phyloP scores from a whole-genome alignment of 192 early-diverging fungal genomes.

The Chytriomyces hyalinus region DNA sequence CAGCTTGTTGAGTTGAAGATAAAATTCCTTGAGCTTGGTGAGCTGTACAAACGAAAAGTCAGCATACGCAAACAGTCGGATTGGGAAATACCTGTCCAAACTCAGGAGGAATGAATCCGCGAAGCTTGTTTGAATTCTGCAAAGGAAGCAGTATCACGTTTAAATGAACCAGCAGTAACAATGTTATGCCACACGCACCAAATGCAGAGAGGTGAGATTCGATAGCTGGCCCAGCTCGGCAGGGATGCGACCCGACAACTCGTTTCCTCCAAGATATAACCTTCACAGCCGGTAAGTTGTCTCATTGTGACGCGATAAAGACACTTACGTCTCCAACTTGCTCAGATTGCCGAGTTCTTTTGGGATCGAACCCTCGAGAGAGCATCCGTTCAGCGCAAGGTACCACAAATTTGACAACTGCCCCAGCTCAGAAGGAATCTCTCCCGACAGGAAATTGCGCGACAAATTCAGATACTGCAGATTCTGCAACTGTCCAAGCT shows the following conservation, averaged over 20 bases:
- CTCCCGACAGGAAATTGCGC: background rate
- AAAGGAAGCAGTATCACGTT: too few species aligned
- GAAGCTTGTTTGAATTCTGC: background rate
- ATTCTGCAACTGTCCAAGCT: background rate
- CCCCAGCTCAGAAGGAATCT: background rate
- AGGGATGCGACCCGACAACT: background rate
- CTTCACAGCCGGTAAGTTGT: too few species aligned
- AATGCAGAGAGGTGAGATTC: background rate
- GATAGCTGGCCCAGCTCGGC: background rate
- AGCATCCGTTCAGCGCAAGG: background rate
- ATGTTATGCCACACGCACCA: background rate
- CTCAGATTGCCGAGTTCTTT: background rate
- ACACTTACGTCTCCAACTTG: background rate
- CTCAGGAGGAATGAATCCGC: background rate
- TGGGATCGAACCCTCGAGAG: background rate
- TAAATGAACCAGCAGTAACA: too few species aligned
- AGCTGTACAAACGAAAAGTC: background rate
- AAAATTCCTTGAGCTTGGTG: background rate
- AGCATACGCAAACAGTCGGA: too few species aligned
- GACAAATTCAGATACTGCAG: slow-evolving; percentile 1
- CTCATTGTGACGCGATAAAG: too few species aligned
- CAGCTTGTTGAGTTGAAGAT: background rate
- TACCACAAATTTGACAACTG: background rate
- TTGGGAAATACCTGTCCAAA: too few species aligned
- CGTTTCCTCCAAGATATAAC: background rate